Conservation (phyloP, 2,329 filamentous ascomycete genomes). For the Trichoderma breve region DNA sequence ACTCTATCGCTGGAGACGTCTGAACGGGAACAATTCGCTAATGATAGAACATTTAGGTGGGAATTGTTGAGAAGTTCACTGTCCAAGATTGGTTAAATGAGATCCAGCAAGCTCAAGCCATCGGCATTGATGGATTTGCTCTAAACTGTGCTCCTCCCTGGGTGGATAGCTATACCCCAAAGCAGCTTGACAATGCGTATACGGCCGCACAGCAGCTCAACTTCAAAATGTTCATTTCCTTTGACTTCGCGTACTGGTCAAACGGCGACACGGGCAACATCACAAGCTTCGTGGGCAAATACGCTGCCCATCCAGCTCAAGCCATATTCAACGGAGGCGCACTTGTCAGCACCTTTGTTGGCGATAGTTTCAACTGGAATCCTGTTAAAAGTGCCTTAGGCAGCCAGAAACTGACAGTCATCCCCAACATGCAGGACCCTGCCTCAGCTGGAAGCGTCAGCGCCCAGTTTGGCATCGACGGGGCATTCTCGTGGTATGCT, state of each 20-base stretch:
- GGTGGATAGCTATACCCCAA: conserved; percentile 25
- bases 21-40: background rate
- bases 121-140: conserved; percentile 27
- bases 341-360: conserved; percentile 27
- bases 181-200: conserved; percentile 26
- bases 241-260: conserved; percentile 28
- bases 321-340: conserved; percentile 25
- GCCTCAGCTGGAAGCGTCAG: conserved; percentile 13
- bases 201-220: conserved; percentile 22
- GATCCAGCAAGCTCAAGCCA: conserved; percentile 25
- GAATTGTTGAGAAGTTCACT: conserved; percentile 25
- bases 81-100: conserved; percentile 25
- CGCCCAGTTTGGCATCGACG: conserved; percentile 23
- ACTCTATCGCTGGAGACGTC: background rate
- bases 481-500: conserved; percentile 27
- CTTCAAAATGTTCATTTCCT: conserved; percentile 28
- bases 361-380: conserved; percentile 27
- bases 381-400: conserved; percentile 23
- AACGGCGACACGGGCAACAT: conserved; percentile 24
- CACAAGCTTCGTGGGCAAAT: conserved; percentile 22
- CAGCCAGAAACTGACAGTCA: conserved; percentile 24
- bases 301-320: conserved; percentile 23
- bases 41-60: conserved; percentile 15
- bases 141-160: conserved; percentile 26
- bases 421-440: conserved; percentile 26